phyloP scores from a whole-genome alignment of 768 basidiomycete species.

The Panaeolus papilionaceus region DNA sequence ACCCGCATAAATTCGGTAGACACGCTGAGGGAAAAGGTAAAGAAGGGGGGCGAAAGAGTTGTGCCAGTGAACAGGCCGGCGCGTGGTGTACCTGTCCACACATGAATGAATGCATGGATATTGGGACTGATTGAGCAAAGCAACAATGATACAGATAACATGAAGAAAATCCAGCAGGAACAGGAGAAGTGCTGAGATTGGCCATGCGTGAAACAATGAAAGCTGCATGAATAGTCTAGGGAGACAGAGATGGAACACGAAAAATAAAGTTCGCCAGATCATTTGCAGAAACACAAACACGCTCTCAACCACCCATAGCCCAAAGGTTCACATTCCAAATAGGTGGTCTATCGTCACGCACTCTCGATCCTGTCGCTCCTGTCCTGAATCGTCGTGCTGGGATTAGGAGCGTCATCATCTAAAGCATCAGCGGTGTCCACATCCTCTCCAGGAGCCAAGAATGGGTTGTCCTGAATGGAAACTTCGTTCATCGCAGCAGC shows the following conservation, averaged over 20 bases:
- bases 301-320: too few species aligned
- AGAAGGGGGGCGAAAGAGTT: not conserved
- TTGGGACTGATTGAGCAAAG: not conserved
- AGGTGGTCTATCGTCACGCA: not conserved
- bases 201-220: not conserved
- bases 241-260: not conserved
- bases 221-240: not conserved
- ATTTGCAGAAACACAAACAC: too few species aligned
- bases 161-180: not conserved
- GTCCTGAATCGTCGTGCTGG: not conserved
- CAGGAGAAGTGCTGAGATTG: not conserved
- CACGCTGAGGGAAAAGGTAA: not conserved
- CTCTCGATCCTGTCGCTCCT: not conserved
- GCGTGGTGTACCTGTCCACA: too few species aligned
- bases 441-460: conserved; percentile 10
- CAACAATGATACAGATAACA: not conserved
- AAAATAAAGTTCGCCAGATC: too few species aligned
- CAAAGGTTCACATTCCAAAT: not conserved
- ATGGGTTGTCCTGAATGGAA: not conserved
- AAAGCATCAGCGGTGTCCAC: not conserved
- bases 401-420: not conserved
- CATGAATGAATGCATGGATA: not conserved
- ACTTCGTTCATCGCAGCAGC: not conserved
- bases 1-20: not conserved
- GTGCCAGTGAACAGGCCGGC: not conserved